Evolutionary conservation across 176 grass and related monocot species (phyloP).

Genomic region (Oropetium thomaeum): DNA sequence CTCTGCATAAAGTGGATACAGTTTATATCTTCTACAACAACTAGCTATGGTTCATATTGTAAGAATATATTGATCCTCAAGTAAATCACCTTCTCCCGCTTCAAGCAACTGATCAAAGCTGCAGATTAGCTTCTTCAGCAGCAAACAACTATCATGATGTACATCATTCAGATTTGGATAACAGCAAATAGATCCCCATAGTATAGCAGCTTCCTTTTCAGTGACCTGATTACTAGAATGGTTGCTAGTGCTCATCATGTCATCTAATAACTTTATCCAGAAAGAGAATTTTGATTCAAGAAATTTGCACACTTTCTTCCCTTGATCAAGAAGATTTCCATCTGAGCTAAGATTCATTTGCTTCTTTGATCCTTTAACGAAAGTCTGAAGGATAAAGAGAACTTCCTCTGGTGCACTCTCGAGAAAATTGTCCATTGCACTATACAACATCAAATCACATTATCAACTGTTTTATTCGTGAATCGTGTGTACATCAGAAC

Average conservation of each 20-base stretch:
- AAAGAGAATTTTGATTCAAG: slow-evolving; percentile 49
- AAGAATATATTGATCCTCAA: slow-evolving; percentile 19
- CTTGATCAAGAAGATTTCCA: slow-evolving; percentile 40
- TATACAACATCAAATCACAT: slow-evolving; percentile 32
- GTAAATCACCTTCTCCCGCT: slow-evolving; percentile 58
- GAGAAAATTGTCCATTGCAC: slow-evolving; percentile 67
- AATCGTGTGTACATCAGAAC: not conserved
- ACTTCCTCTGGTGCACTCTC: slow-evolving; percentile 67
- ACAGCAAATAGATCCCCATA: slow-evolving; percentile 77
- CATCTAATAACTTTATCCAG: slow-evolving; percentile 53
- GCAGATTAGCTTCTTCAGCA: slow-evolving; percentile 69
- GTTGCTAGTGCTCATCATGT: slow-evolving; percentile 19
- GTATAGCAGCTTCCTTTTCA: slow-evolving; percentile 61
- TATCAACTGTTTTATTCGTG: not conserved
- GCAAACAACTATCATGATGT: slow-evolving; percentile 37
- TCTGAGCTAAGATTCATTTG: slow-evolving; percentile 35
- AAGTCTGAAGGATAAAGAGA: slow-evolving; percentile 60
- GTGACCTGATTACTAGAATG: slow-evolving; percentile 38
- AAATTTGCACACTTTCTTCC: slow-evolving; percentile 54
- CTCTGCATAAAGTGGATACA: slow-evolving; percentile 28
- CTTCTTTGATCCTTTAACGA: slow-evolving; percentile 50
- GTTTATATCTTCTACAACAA: not conserved
- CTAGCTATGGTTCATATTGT: slow-evolving; percentile 5
- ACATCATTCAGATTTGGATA: slow-evolving; percentile 54
- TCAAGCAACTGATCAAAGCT: slow-evolving; percentile 51